Conservation (phyloP, 768 basidiomycete genomes). For the Agrocybe chaxingu region DNA sequence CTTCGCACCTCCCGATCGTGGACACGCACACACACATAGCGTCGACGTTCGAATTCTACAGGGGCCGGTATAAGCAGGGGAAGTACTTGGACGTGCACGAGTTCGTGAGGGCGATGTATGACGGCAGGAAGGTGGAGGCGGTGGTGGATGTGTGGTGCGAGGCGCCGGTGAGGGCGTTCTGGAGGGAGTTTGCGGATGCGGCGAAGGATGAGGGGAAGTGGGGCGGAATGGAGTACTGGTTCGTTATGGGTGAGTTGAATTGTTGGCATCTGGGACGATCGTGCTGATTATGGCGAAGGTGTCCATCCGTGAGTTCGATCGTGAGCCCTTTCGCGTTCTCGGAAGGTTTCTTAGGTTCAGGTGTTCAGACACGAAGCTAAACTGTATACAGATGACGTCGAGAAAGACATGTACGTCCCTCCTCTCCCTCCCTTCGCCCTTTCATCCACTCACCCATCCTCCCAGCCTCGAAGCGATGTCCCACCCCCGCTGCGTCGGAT, state of each 20-base stretch:
- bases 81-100: constrained; percentile 57
- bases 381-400: constrained; percentile 63
- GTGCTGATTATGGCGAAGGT: constrained; percentile 34
- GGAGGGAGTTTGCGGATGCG: constrained; percentile 74
- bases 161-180: constrained; percentile 58
- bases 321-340: background rate
- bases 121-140: constrained; percentile 52
- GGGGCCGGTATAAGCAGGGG: constrained; percentile 56
- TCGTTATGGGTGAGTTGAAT: constrained; percentile 64
- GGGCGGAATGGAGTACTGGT: constrained; percentile 77
- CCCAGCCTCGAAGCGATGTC: constrained; percentile 67
- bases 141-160: constrained; percentile 92
- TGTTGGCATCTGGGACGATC: background rate
- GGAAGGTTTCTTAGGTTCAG: background rate
- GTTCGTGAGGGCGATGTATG: constrained; percentile 64
- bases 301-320: constrained; percentile 62
- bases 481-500: constrained; percentile 81
- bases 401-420: constrained; percentile 57
- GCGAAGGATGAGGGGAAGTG: constrained; percentile 59
- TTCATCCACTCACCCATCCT: background rate
- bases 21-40: constrained; percentile 88
- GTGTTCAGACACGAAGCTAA: constrained; percentile 64
- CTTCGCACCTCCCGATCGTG: constrained; percentile 44
- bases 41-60: constrained; percentile 66
- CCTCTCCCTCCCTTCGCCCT: background rate